Evolutionary conservation across 352 stramenopile species (phyloP).

Genomic region (Globisporangium nagaii): DNA sequence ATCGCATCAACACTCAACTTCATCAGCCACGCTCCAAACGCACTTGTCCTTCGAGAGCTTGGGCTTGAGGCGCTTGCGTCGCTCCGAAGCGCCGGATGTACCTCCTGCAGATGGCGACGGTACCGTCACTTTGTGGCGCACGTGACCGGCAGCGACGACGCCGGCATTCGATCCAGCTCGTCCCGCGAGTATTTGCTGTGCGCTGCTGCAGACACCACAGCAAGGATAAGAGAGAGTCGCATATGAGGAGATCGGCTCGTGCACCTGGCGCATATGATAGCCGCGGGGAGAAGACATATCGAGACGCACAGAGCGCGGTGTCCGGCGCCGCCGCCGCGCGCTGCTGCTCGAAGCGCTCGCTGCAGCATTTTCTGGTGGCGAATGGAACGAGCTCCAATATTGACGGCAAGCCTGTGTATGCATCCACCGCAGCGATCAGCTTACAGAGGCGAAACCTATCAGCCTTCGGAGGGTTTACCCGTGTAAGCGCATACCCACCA

Average conservation of each 20-base stretch:
- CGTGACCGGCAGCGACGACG: neutral
- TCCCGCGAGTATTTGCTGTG: neutral
- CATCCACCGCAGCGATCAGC: too few relatives aligned
- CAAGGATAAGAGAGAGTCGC: too few relatives aligned
- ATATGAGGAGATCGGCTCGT: too few relatives aligned
- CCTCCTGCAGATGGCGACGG: slow-evolving; percentile 5
- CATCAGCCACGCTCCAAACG: too few relatives aligned
- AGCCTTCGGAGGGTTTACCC: too few relatives aligned
- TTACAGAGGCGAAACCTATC: too few relatives aligned
- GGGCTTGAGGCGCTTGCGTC: slow-evolving; percentile 33
- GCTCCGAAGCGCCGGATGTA: neutral
- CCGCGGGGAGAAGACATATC: too few relatives aligned
- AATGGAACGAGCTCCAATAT: too few relatives aligned
- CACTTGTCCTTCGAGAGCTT: slow-evolving; percentile 56
- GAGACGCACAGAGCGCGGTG: neutral
- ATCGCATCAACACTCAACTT: too few relatives aligned
- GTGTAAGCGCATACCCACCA: too few relatives aligned
- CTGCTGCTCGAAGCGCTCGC: neutral
- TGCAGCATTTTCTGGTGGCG: neutral
- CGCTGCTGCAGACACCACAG: neutral
- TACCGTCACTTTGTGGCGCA: slow-evolving; percentile 33
- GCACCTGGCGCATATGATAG: too few relatives aligned
- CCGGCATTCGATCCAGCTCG: neutral
- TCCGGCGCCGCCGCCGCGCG: neutral
- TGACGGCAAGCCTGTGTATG: too few relatives aligned